Evolutionary conservation across 371 early-diverging fungal genomes (phyloP).

Genomic region (Mucor lusitanicus): DNA sequence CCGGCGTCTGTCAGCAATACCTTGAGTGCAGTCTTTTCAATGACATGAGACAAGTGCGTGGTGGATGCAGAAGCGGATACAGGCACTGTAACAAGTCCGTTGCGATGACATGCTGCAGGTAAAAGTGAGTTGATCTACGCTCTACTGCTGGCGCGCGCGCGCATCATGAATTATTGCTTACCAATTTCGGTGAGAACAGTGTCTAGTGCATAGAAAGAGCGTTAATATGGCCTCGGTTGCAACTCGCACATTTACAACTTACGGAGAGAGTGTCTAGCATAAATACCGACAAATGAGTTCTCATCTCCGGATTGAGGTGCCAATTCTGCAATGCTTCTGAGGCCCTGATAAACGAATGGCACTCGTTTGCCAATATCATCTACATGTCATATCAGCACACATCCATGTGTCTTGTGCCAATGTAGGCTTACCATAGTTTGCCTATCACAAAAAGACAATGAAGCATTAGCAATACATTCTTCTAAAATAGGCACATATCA

Average conservation of each 20-base stretch:
- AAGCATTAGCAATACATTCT: slow-evolving; percentile 13
- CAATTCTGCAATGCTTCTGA: slow-evolving; percentile 33
- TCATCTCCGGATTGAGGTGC: slow-evolving; percentile 46
- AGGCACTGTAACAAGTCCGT: slow-evolving; percentile 48
- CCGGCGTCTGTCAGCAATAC: slow-evolving; percentile 32
- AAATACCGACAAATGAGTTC: slow-evolving; percentile 54
- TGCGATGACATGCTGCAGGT: slow-evolving; percentile 36
- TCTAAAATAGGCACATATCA: slow-evolving; percentile 16
- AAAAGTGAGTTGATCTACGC: neutral
- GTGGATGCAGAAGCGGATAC: slow-evolving; percentile 36
- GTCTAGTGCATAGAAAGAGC: slow-evolving; percentile 15
- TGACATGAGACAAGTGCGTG: slow-evolving; percentile 31
- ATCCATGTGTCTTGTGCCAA: neutral
- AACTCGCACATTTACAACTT: slow-evolving; percentile 7
- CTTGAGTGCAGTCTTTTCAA: slow-evolving; percentile 28
- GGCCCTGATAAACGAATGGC: slow-evolving; percentile 26
- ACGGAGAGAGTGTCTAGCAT: slow-evolving; percentile 50
- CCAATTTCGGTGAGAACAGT: slow-evolving; percentile 43
- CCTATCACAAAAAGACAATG: slow-evolving; percentile 16
- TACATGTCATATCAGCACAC: neutral
- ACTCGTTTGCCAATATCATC: slow-evolving; percentile 25
- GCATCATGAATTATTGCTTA: neutral
- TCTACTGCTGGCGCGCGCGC: too few relatives aligned
- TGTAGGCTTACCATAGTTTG: slow-evolving; percentile 24
- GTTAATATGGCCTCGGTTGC: neutral